Percentiles rank a stretch among this genome's conserved stretches.
Conservation (phyloP, 2,329 filamentous ascomycete species). For the Leptographium galeiforme region DNA sequence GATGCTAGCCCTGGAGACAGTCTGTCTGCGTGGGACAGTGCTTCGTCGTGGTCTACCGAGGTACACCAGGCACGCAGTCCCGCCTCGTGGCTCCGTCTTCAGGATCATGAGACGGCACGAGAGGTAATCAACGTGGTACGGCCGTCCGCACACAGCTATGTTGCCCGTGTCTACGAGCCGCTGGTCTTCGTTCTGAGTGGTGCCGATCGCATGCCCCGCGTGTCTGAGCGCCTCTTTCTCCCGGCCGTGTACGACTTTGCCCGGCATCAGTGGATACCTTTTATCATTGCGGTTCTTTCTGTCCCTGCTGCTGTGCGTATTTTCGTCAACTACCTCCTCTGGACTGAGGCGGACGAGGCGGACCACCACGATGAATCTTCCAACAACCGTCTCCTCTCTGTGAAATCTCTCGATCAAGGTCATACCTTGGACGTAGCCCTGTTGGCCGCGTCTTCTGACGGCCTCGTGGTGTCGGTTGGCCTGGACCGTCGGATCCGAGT, state of each 20-base stretch:
- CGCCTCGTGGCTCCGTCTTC: conserved; percentile 60
- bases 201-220: conserved; percentile 49
- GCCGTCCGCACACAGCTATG: conserved; percentile 55
- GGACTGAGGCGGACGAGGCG: conserved; percentile 26
- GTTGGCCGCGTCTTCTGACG: conserved; percentile 47
- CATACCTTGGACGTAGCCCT: conserved; percentile 59
- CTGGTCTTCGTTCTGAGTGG: conserved; percentile 58
- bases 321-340: conserved; percentile 59
- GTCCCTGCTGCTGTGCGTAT: conserved; percentile 51
- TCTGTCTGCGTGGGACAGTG: conserved; percentile 12
- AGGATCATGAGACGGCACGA: conserved; percentile 65
- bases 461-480: conserved; percentile 54
- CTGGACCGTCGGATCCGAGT: conserved; percentile 56
- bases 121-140: conserved; percentile 68
- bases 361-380: conserved; percentile 21
- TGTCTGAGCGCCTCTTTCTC: conserved; percentile 33
- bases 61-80: conserved; percentile 67
- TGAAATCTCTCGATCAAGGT: conserved; percentile 46
- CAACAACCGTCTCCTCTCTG: conserved; percentile 36
- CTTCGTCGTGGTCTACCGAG: conserved; percentile 35
- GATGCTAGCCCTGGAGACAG: conserved; percentile 10
- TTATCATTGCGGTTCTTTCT: conserved; percentile 49
- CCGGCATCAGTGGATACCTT: conserved; percentile 42
- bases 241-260: conserved; percentile 56
- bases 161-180: conserved; percentile 63